phyloP scores from a whole-genome alignment of 257 asterid genomes.

The Prunella vulgaris region DNA sequence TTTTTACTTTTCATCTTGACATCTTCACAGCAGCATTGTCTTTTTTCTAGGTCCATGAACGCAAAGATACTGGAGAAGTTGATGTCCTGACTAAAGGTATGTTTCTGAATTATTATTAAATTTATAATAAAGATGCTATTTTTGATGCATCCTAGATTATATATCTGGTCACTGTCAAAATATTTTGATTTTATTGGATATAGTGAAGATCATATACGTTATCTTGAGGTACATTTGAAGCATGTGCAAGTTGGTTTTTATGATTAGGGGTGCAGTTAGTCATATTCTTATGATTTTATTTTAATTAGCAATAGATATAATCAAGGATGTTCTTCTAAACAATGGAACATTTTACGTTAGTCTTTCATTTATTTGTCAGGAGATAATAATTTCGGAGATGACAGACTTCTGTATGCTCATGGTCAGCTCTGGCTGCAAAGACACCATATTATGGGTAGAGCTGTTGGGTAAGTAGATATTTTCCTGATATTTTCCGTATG shows the following conservation, averaged over 20 bases:
- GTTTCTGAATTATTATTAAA: neutral
- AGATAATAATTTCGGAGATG: conserved; percentile 91
- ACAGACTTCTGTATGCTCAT: conserved; percentile 90
- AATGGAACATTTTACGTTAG: conserved; percentile 15
- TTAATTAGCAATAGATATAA: neutral
- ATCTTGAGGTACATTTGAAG: neutral
- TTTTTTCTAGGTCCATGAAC: conserved; percentile 83
- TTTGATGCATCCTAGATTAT: neutral
- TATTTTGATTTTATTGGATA: neutral
- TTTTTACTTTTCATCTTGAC: neutral
- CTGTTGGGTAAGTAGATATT: conserved; percentile 82
- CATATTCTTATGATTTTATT: neutral
- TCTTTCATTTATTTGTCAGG: conserved; percentile 46
- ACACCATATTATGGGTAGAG: conserved; percentile 98
- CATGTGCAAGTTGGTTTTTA: conserved; percentile 14
- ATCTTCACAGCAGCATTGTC: neutral
- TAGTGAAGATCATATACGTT: neutral
- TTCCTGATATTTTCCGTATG: neutral
- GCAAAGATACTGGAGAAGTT: conserved; percentile 82
- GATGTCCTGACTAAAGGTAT: conserved; percentile 95
- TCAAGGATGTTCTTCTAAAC: neutral
- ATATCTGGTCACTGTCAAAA: neutral
- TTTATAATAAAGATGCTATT: neutral
- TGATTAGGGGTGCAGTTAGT: conserved; percentile 4
- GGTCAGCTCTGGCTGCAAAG: conserved; percentile 96